Conservation (phyloP, 164 flowering plant species). For the Brasenia schreberi region DNA sequence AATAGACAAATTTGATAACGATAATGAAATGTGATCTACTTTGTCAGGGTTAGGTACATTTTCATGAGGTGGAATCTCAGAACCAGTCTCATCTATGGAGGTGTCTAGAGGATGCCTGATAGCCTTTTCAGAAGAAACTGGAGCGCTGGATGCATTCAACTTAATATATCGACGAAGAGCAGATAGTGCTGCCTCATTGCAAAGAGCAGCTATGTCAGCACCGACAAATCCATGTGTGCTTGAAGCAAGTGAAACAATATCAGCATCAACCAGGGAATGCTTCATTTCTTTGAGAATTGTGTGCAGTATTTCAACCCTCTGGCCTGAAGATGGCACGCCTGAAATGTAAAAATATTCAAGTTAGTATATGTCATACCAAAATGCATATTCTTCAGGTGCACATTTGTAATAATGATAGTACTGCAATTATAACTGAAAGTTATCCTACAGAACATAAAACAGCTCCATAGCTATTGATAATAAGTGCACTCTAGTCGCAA, state of each 20-base stretch:
- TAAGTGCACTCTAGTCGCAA: too few species aligned
- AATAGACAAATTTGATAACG: slow-evolving; percentile 9
- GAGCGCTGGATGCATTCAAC: neutral
- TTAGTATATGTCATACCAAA: neutral
- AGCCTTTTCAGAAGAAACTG: too few species aligned
- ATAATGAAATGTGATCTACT: slow-evolving; percentile 21
- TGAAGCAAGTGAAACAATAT: slow-evolving; percentile 51
- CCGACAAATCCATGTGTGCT: slow-evolving; percentile 94
- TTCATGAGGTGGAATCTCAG: neutral
- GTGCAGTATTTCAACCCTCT: slow-evolving; percentile 61
- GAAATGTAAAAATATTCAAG: slow-evolving; percentile 8
- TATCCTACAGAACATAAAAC: too few species aligned
- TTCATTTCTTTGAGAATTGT: slow-evolving; percentile 45
- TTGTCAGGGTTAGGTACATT: slow-evolving; percentile 3
- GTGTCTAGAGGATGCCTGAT: too few species aligned
- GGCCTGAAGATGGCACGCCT: slow-evolving; percentile 89
- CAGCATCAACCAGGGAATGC: slow-evolving; percentile 44
- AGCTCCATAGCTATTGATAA: too few species aligned
- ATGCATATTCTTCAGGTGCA: neutral
- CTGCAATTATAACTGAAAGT: too few species aligned
- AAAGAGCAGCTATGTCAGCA: slow-evolving; percentile 82
- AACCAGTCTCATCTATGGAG: too few species aligned
- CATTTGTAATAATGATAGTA: too few species aligned
- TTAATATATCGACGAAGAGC: slow-evolving; percentile 48
- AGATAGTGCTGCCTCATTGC: slow-evolving; percentile 66